Percentiles rank a stretch among this genome's conserved stretches.
Evolutionary conservation across 2,329 filamentous ascomycete species (phyloP).

Genomic region (Scedosporium apiospermum): DNA sequence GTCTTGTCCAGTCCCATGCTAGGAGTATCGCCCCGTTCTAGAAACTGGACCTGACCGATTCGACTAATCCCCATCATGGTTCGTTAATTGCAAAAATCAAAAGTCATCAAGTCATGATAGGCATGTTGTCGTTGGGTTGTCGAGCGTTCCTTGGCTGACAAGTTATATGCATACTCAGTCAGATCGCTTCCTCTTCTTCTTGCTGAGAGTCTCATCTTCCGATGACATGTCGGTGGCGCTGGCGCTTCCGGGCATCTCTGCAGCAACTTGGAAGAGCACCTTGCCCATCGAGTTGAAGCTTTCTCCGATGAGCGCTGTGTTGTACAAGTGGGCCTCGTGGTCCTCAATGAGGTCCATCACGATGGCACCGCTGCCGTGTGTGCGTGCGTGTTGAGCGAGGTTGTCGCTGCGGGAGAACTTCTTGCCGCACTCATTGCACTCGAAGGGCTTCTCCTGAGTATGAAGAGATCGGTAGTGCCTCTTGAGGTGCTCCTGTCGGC

Average conservation of each 20-base stretch:
- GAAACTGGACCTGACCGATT: constrained; percentile 3
- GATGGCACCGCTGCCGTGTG: constrained; percentile 81
- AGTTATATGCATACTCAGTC: constrained; percentile 32
- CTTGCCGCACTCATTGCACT: constrained; percentile 96
- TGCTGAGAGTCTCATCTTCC: constrained; percentile 39
- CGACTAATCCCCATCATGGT: constrained; percentile 3
- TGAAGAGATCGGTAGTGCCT: constrained; percentile 97
- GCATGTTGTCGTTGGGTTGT: constrained; percentile 2
- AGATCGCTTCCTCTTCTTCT: constrained; percentile 65
- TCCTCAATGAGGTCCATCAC: constrained; percentile 82
- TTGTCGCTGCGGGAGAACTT: constrained; percentile 98
- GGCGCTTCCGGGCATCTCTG: constrained; percentile 59
- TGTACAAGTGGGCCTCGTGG: constrained; percentile 40
- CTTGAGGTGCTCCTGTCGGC: constrained; percentile 96
- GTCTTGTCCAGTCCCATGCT: background rate
- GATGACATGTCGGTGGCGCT: constrained; percentile 51
- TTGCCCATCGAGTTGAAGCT: constrained; percentile 62
- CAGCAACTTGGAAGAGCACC: constrained; percentile 72
- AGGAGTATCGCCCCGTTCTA: background rate
- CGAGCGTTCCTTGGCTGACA: background rate
- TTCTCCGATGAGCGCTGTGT: constrained; percentile 38
- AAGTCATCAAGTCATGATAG: constrained; percentile 5
- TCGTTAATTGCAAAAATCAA: constrained; percentile 3
- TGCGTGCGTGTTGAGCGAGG: constrained; percentile 88
- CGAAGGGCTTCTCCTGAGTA: constrained; percentile 97